Conservation (phyloP, 1,139 yeast genomes). For the Lodderomyces metapsilosis region DNA sequence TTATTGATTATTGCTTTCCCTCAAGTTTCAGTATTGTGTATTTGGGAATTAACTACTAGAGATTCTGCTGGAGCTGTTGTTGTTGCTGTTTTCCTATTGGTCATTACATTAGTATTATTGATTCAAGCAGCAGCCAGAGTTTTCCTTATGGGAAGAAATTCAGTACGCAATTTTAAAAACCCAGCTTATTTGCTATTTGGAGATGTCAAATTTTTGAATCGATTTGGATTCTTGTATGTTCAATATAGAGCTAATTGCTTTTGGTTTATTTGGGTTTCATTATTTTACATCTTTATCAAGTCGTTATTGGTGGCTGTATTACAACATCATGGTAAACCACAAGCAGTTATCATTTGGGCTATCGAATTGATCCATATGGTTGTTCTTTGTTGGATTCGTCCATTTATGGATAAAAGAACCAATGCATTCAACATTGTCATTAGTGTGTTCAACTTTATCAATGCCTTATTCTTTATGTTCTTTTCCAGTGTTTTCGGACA, state of each 20-base stretch:
- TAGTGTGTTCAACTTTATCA: slow-evolving; percentile 73
- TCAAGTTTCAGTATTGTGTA: slow-evolving; percentile 74
- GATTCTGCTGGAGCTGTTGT: slow-evolving; percentile 85
- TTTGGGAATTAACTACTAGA: slow-evolving; percentile 84
- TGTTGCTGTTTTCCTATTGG: slow-evolving; percentile 68
- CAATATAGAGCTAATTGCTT: slow-evolving; percentile 87
- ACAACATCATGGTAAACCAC: slow-evolving; percentile 76
- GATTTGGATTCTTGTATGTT: slow-evolving; percentile 90
- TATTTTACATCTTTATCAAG: slow-evolving; percentile 67
- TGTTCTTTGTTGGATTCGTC: slow-evolving; percentile 67
- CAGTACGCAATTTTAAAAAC: slow-evolving; percentile 72
- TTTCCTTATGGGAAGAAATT: slow-evolving; percentile 65
- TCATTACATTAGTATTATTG: slow-evolving; percentile 57
- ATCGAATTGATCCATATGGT: slow-evolving; percentile 71
- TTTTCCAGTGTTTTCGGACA: slow-evolving; percentile 83
- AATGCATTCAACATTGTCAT: slow-evolving; percentile 88
- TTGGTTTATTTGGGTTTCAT: slow-evolving; percentile 70
- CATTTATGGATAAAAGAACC: slow-evolving; percentile 93
- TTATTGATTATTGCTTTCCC: slow-evolving; percentile 81
- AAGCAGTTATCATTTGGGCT: slow-evolving; percentile 72
- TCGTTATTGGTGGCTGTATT: slow-evolving; percentile 84
- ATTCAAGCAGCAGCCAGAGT: slow-evolving; percentile 76
- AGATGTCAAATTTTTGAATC: slow-evolving; percentile 74
- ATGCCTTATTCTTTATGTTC: slow-evolving; percentile 83
- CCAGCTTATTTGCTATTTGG: slow-evolving; percentile 93